A percentile compares a stretch with the other conserved stretches of the same genome.
These are phyloP conservation scores for Elsinoe ampelina DNA, from an alignment of 2,329 filamentous ascomycete species.

Conservation along the genomic window DNA sequence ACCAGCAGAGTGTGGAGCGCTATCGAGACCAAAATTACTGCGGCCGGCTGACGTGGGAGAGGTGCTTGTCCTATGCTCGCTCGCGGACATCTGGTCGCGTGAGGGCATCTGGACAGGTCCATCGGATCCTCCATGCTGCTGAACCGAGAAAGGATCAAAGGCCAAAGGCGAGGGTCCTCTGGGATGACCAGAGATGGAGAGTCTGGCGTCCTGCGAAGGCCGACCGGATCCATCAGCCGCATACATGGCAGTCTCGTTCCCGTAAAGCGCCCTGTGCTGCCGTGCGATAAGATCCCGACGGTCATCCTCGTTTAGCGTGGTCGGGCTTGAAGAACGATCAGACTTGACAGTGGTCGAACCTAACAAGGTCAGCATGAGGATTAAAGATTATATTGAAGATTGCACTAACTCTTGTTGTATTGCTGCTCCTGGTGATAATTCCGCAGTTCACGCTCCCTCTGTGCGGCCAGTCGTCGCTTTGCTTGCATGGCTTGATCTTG, in stretches of 20 bases:
- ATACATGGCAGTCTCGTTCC: constrained; percentile 59
- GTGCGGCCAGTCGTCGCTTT: constrained; percentile 97
- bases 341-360: constrained; percentile 69
- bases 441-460: constrained; percentile 96
- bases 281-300: constrained; percentile 92
- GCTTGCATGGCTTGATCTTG: constrained; percentile 98
- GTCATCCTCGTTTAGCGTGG: constrained; percentile 86
- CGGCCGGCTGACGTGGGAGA: constrained; percentile 69
- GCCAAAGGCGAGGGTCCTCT: constrained; percentile 72
- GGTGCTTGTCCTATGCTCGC: constrained; percentile 58
- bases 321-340: constrained; percentile 76
- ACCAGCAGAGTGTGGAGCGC: constrained; percentile 52
- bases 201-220: constrained; percentile 56
- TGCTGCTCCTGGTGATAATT: constrained; percentile 99
- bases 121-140: constrained; percentile 44
- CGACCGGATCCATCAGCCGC: constrained; percentile 61
- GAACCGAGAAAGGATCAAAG: constrained; percentile 59
- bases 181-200: constrained; percentile 52
- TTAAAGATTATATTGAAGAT: not conserved
- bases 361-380: constrained; percentile 18
- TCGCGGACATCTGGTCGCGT: constrained; percentile 30
- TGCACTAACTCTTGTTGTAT: constrained; percentile 99
- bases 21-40: constrained; percentile 39
- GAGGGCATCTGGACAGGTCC: constrained; percentile 44
- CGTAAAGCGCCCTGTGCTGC: constrained; percentile 89